Conservation (phyloP, 768 basidiomycete species). For the Suillus americanus region DNA sequence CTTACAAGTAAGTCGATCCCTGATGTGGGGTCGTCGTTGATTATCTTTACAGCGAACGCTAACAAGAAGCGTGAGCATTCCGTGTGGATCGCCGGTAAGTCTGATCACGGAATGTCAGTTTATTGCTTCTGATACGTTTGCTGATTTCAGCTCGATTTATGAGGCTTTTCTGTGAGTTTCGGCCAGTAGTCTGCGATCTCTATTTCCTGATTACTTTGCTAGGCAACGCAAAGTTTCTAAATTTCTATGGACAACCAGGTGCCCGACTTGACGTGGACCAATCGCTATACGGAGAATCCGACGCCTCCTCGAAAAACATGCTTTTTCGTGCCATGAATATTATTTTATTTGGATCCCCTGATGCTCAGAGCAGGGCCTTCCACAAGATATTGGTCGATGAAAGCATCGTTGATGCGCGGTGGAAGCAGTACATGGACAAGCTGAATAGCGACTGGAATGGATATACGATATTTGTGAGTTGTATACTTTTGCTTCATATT, state of each 20-base stretch:
- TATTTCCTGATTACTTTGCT: not conserved
- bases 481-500: no score
- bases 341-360: slow-evolving; percentile 45
- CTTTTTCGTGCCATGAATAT: slow-evolving; percentile 36
- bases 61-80: not conserved
- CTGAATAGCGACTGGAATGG: slow-evolving; percentile 48
- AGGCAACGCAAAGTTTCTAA: slow-evolving; percentile 31
- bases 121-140: not conserved
- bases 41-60: not conserved
- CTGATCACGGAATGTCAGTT: not conserved
- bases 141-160: slow-evolving; percentile 38
- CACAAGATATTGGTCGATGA: slow-evolving; percentile 46
- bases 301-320: slow-evolving; percentile 22
- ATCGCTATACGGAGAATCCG: slow-evolving; percentile 19
- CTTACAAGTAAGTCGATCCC: slow-evolving; percentile 31
- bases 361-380: slow-evolving; percentile 40
- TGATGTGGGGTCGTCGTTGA: not conserved
- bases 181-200: not conserved
- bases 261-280: slow-evolving; percentile 32
- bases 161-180: slow-evolving; percentile 38
- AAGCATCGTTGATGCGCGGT: slow-evolving; percentile 35
- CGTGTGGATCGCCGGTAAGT: slow-evolving; percentile 4
- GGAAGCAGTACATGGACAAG: slow-evolving; percentile 40
- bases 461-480: slow-evolving; percentile 46
- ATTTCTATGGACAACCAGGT: slow-evolving; percentile 37